phyloP scores from a whole-genome alignment of 164 flowering plant genomes.

The Houttuynia cordata region DNA sequence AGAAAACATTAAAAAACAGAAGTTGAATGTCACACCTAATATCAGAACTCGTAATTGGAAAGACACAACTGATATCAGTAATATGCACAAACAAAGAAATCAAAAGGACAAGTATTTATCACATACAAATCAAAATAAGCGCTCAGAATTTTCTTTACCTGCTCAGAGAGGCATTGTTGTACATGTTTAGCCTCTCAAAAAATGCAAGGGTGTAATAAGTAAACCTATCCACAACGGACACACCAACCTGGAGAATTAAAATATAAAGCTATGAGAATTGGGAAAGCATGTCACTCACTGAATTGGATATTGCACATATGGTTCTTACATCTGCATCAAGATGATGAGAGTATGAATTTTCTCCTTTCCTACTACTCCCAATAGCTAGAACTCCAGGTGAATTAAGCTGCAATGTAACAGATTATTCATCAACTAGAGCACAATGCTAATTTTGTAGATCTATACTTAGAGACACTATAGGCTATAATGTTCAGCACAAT shows the following conservation, averaged over 20 bases:
- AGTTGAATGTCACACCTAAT: background rate
- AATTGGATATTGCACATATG: background rate
- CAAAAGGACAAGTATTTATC: background rate
- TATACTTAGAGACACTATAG: background rate
- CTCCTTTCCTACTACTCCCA: slow-evolving; percentile 98
- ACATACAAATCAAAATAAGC: too few species aligned
- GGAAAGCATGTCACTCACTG: too few species aligned
- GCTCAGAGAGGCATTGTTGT: slow-evolving; percentile 85
- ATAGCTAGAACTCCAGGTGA: slow-evolving; percentile 98
- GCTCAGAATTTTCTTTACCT: slow-evolving; percentile 48
- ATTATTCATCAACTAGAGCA: too few species aligned
- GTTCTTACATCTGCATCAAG: slow-evolving; percentile 90
- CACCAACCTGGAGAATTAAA: slow-evolving; percentile 61
- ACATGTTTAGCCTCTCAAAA: slow-evolving; percentile 88
- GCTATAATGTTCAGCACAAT: background rate
- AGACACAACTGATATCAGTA: background rate
- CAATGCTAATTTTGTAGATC: background rate
- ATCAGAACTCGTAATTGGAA: background rate
- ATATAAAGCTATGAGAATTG: background rate
- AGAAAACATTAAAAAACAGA: too few species aligned
- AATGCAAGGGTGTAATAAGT: slow-evolving; percentile 93
- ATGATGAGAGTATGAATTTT: slow-evolving; percentile 98
- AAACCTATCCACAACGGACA: slow-evolving; percentile 96
- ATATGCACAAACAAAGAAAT: too few species aligned
- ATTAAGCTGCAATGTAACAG: slow-evolving; percentile 49